A percentile compares a stretch with the other conserved stretches of the same genome.
phyloP scores from a whole-genome alignment of 139 green algal species.

The Tetraselmis chui region DNA sequence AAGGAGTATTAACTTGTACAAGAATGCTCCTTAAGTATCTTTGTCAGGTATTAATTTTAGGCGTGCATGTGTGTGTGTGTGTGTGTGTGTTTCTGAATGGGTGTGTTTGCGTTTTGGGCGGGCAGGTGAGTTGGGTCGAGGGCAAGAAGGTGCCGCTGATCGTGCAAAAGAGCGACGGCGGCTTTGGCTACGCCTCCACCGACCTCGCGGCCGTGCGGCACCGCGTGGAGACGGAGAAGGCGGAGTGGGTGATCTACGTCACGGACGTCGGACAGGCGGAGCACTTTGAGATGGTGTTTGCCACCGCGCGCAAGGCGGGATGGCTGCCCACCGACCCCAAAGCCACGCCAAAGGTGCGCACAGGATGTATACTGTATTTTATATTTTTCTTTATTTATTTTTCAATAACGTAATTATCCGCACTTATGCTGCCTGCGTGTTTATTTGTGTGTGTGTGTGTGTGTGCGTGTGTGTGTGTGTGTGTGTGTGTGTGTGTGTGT shows the following conservation, averaged over 20 bases:
- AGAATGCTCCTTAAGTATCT: constrained; percentile 9
- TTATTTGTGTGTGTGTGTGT: no score
- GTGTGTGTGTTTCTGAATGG: no score
- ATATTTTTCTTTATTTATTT: constrained; percentile 6
- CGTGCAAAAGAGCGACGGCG: constrained; percentile 91
- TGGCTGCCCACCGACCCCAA: no score
- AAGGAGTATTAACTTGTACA: no score
- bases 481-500: no score
- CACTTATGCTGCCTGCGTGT: no score
- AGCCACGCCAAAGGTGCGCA: neutral
- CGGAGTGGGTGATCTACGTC: constrained; percentile 96
- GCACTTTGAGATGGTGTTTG: constrained; percentile 90
- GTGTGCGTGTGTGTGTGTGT: no score
- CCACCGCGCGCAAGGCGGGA: constrained; percentile 56
- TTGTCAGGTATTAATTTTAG: constrained; percentile 12
- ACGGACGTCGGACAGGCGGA: constrained; percentile 85
- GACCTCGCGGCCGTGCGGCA: constrained; percentile 89
- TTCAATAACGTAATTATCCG: no score
- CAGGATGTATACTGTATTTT: no score
- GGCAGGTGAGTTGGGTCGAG: constrained; percentile 28
- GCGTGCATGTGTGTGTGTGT: constrained; percentile 46
- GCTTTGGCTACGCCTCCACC: constrained; percentile 92
- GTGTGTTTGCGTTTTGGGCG: no score
- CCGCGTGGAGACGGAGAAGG: constrained; percentile 78
- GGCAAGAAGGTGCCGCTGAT: constrained; percentile 77